Conservation (phyloP, 176 grass and related monocot genomes). For the Phoenix dactylifera region DNA sequence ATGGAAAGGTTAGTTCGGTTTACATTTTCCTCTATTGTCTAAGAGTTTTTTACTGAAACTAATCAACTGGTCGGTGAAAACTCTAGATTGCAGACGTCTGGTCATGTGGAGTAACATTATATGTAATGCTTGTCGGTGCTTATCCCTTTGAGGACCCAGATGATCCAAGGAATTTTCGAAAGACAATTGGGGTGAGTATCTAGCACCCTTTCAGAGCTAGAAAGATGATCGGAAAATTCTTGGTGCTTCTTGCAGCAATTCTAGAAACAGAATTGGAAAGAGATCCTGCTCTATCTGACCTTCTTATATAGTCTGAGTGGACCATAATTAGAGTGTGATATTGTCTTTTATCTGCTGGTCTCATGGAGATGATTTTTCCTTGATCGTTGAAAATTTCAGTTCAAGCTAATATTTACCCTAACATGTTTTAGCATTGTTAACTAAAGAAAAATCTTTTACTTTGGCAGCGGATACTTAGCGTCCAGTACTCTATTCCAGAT, state of each 20-base stretch:
- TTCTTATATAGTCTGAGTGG: no score
- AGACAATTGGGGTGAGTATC: conserved; percentile 73
- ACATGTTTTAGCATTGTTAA: conserved; percentile 6
- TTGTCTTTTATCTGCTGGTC: no score
- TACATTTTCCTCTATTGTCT: conserved; percentile 2
- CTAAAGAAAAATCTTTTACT: not conserved
- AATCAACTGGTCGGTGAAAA: not conserved
- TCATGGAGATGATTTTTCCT: no score
- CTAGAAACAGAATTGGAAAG: no score
- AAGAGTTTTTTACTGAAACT: no score
- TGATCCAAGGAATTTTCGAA: conserved; percentile 81
- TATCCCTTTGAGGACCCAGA: conserved; percentile 93
- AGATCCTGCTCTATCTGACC: no score
- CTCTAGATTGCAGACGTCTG: conserved; percentile 95
- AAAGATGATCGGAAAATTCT: not conserved
- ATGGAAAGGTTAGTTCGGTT: conserved; percentile 64
- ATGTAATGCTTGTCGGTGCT: conserved; percentile 95
- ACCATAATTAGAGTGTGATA: no score
- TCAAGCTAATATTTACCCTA: no score
- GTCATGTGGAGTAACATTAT: conserved; percentile 95
- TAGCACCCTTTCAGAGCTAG: not conserved
- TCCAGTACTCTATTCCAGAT: conserved; percentile 73
- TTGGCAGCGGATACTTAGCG: conserved; percentile 86
- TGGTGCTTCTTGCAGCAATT: no score
- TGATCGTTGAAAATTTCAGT: no score